phyloP scores from a whole-genome alignment of 2,329 filamentous ascomycete species.

The Penicillium italicum region DNA sequence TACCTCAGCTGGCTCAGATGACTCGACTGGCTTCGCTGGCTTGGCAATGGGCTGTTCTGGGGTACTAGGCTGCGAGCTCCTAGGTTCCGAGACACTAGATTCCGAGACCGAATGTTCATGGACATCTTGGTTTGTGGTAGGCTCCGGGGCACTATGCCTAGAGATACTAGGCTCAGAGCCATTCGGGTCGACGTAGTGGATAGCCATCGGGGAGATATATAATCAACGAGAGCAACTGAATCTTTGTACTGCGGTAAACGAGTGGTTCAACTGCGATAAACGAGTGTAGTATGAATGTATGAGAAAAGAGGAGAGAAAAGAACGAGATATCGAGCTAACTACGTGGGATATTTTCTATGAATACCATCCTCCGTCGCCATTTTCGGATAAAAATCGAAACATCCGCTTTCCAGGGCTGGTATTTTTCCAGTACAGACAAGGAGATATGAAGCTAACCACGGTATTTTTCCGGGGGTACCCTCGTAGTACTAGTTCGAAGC shows the following conservation, averaged over 20 bases:
- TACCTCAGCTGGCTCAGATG: neutral
- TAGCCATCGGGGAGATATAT: neutral
- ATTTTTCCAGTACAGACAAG: neutral
- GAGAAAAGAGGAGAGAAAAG: neutral
- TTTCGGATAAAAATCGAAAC: neutral
- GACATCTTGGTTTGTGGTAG: neutral
- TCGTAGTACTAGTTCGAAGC: neutral
- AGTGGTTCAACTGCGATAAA: neutral
- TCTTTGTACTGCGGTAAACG: neutral
- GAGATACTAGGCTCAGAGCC: neutral
- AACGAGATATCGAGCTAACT: neutral
- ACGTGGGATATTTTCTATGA: neutral
- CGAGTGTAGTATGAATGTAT: neutral
- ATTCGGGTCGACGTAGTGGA: neutral
- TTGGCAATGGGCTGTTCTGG: conserved; percentile 1
- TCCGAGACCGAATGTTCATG: neutral
- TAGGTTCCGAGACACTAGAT: neutral
- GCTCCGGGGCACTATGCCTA: neutral
- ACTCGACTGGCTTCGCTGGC: neutral
- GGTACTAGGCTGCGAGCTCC: neutral
- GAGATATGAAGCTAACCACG: neutral
- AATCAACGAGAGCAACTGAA: neutral
- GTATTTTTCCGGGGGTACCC: neutral
- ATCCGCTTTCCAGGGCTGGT: neutral
- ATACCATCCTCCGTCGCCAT: neutral